Conservation (phyloP, 2,329 filamentous ascomycete species). For the Penicillium sp. region DNA sequence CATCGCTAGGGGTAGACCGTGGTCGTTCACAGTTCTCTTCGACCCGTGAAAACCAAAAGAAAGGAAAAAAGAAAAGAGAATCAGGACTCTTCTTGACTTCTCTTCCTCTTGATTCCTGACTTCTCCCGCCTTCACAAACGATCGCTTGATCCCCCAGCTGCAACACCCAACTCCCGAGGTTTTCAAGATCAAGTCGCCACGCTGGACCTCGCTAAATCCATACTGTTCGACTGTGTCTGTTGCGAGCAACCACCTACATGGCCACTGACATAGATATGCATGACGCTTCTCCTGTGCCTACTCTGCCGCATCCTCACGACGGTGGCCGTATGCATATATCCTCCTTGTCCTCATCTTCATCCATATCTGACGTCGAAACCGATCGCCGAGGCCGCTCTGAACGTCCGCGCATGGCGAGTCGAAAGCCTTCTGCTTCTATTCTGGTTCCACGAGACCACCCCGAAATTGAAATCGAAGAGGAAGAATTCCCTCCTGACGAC, state of each 20-base stretch:
- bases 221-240: slow-evolving; percentile 21
- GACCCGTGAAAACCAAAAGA: slow-evolving; percentile 5
- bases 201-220: slow-evolving; percentile 28
- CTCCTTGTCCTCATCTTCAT: slow-evolving; percentile 51
- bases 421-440: slow-evolving; percentile 80
- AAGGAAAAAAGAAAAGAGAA: neutral
- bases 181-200: slow-evolving; percentile 18
- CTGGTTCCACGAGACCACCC: slow-evolving; percentile 78
- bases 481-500: slow-evolving; percentile 81
- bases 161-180: neutral
- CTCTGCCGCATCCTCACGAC: slow-evolving; percentile 46
- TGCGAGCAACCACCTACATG: slow-evolving; percentile 35
- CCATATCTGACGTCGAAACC: slow-evolving; percentile 52
- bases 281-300: slow-evolving; percentile 44
- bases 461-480: slow-evolving; percentile 71
- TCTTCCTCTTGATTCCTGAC: slow-evolving; percentile 2
- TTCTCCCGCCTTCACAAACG: slow-evolving; percentile 3
- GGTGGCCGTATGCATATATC: slow-evolving; percentile 45
- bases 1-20: slow-evolving; percentile 44
- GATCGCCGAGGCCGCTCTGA: slow-evolving; percentile 51
- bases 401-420: slow-evolving; percentile 70
- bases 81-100: neutral
- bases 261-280: slow-evolving; percentile 43
- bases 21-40: slow-evolving; percentile 26
- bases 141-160: neutral